Percentiles rank a stretch among this genome's conserved stretches.
These are phyloP conservation scores for Posidonia australis DNA, from an alignment of 106 monocot genomes.

Conservation along the genomic window DNA sequence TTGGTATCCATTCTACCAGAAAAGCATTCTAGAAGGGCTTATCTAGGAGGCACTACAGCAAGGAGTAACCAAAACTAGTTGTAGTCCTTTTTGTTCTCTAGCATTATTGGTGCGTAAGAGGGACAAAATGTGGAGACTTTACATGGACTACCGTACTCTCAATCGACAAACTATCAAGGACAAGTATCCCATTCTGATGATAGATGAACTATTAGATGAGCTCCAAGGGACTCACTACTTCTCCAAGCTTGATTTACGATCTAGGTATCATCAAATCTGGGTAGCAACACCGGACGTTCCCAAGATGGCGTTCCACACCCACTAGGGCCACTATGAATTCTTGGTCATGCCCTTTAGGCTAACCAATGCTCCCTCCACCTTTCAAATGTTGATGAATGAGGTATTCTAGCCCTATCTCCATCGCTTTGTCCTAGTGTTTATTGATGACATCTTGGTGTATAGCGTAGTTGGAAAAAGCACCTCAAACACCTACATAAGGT, in stretches of 20 bases:
- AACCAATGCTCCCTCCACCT: constrained; percentile 1
- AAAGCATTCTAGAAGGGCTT: no score
- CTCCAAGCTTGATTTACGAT: background rate
- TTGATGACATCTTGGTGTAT: constrained; percentile 1
- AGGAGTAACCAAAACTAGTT: no score
- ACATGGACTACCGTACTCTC: background rate
- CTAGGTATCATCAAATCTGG: background rate
- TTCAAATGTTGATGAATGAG: constrained; percentile 2
- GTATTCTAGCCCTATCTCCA: background rate
- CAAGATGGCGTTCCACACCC: background rate
- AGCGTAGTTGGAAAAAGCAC: background rate
- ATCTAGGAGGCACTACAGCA: no score
- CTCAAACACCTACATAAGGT: background rate
- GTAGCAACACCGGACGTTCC: background rate
- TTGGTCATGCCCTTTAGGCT: background rate
- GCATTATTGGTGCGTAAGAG: no score
- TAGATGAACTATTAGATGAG: no score
- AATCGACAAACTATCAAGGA: background rate
- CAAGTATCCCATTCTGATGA: background rate
- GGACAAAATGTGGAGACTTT: background rate
- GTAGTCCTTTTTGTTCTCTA: no score
- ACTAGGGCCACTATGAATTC: background rate
- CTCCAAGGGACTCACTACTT: background rate
- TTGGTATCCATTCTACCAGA: no score
- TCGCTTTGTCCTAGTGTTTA: background rate